Conservation (phyloP, 2,329 filamentous ascomycete species). For the Biscogniauxia marginata region DNA sequence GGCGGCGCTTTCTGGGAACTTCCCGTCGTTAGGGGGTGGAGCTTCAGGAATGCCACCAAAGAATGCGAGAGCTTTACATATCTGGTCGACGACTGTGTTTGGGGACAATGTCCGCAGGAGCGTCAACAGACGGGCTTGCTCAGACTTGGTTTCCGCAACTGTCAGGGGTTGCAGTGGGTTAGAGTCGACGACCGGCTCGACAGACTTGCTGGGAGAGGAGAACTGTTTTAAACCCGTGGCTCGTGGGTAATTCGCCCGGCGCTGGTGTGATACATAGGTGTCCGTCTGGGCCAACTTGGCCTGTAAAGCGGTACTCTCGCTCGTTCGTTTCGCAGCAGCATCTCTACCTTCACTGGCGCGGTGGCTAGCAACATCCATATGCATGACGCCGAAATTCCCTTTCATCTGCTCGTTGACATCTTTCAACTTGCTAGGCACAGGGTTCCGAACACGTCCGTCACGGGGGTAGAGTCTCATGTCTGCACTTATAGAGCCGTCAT, state of each 20-base stretch:
- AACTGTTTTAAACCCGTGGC: constrained; percentile 30
- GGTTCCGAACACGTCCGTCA: constrained; percentile 54
- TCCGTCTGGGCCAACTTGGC: constrained; percentile 55
- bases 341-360: constrained; percentile 48
- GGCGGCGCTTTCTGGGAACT: constrained; percentile 55
- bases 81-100: constrained; percentile 56
- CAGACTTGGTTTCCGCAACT: constrained; percentile 52
- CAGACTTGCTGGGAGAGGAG: constrained; percentile 21
- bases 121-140: constrained; percentile 59
- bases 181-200: constrained; percentile 12
- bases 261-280: constrained; percentile 51
- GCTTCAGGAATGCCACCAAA: constrained; percentile 60
- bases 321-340: constrained; percentile 58
- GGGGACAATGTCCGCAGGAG: constrained; percentile 57
- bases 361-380: constrained; percentile 51
- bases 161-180: constrained; percentile 33
- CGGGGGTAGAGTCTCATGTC: constrained; percentile 33
- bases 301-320: constrained; percentile 59
- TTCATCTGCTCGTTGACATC: constrained; percentile 55
- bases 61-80: constrained; percentile 62
- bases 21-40: constrained; percentile 47
- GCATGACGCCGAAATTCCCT: constrained; percentile 63
- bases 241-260: constrained; percentile 37
- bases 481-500: constrained; percentile 20
- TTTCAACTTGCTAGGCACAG: constrained; percentile 62